A percentile compares a stretch with the other conserved stretches of the same genome.
These are phyloP conservation scores for Candida insectorum DNA, from an alignment of 805 yeast species.

Conservation along the genomic window DNA sequence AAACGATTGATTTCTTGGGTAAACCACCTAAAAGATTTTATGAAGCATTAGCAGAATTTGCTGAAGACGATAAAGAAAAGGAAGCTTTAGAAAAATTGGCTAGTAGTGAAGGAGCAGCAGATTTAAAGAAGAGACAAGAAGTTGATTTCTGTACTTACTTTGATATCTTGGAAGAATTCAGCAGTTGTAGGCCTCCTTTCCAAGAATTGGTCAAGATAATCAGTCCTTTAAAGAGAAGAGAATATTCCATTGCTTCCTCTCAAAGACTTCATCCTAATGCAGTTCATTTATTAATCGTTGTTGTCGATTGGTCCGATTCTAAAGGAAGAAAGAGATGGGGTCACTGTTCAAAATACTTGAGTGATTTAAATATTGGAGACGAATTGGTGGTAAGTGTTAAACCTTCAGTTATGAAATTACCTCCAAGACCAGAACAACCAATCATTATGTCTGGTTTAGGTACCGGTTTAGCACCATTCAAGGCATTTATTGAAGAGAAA, in stretches of 20 bases:
- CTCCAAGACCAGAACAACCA: slow-evolving; percentile 82
- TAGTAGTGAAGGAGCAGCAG: slow-evolving; percentile 78
- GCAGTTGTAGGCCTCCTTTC: slow-evolving; percentile 75
- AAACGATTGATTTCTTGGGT: slow-evolving; percentile 84
- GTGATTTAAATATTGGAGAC: slow-evolving; percentile 74
- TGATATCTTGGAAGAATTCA: slow-evolving; percentile 76
- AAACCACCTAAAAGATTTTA: slow-evolving; percentile 95
- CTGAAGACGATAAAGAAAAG: slow-evolving; percentile 66
- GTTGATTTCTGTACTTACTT: slow-evolving; percentile 77
- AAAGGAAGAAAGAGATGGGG: slow-evolving; percentile 86
- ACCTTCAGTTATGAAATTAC: slow-evolving; percentile 96
- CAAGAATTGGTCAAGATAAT: slow-evolving; percentile 68
- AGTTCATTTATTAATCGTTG: slow-evolving; percentile 87
- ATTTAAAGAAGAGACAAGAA: slow-evolving; percentile 80
- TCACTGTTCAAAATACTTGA: slow-evolving; percentile 87
- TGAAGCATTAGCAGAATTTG: slow-evolving; percentile 73
- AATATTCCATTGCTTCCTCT: slow-evolving; percentile 95
- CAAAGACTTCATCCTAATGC: slow-evolving; percentile 90
- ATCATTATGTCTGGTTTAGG: slow-evolving; percentile 96
- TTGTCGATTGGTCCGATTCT: slow-evolving; percentile 91
- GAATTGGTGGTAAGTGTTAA: slow-evolving; percentile 92
- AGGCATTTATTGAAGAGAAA: slow-evolving; percentile 95
- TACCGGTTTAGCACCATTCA: slow-evolving; percentile 97
- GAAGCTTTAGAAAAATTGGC: slow-evolving; percentile 59
- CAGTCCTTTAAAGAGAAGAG: slow-evolving; percentile 92